Conservation (phyloP, 345 rosid species). For the Gynandropsis gynandra region DNA sequence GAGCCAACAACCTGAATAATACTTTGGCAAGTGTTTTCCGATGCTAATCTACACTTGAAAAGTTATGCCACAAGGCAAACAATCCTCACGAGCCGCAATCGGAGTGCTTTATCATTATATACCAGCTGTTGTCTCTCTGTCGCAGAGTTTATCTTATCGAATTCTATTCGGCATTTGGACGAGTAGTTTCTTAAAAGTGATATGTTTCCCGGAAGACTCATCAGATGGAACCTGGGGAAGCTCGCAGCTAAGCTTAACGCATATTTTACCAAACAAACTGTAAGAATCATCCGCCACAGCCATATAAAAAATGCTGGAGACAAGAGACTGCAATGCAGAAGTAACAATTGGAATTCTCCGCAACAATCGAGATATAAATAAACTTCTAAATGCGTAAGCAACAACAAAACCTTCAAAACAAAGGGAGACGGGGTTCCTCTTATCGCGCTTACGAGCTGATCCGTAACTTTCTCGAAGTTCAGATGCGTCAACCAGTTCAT, state of each 20-base stretch:
- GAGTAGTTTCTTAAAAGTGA: slow-evolving; percentile 15
- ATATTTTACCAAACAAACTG: slow-evolving; percentile 15
- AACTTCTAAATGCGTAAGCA: neutral
- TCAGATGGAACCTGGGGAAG: slow-evolving; percentile 13
- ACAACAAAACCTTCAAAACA: slow-evolving; percentile 1
- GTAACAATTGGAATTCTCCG: neutral
- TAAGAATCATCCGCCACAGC: slow-evolving; percentile 20
- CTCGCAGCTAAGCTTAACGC: slow-evolving; percentile 13
- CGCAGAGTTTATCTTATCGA: slow-evolving; percentile 4
- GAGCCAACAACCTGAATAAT: slow-evolving; percentile 13
- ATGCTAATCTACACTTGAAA: slow-evolving; percentile 1
- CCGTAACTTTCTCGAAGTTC: slow-evolving; percentile 21
- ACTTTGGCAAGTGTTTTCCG: slow-evolving; percentile 1
- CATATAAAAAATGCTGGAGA: slow-evolving; percentile 19
- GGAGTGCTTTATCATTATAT: slow-evolving; percentile 8
- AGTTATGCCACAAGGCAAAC: slow-evolving; percentile 15
- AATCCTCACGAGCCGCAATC: slow-evolving; percentile 11
- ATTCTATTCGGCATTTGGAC: slow-evolving; percentile 14
- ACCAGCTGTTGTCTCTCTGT: slow-evolving; percentile 5
- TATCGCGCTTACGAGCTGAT: slow-evolving; percentile 21
- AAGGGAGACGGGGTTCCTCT: slow-evolving; percentile 3
- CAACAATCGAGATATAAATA: no score
- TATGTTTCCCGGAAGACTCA: slow-evolving; percentile 3
- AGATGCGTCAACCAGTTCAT: slow-evolving; percentile 18
- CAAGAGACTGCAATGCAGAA: slow-evolving; percentile 11